phyloP scores from a whole-genome alignment of 768 basidiomycete genomes.

The Amanita thiersii region DNA sequence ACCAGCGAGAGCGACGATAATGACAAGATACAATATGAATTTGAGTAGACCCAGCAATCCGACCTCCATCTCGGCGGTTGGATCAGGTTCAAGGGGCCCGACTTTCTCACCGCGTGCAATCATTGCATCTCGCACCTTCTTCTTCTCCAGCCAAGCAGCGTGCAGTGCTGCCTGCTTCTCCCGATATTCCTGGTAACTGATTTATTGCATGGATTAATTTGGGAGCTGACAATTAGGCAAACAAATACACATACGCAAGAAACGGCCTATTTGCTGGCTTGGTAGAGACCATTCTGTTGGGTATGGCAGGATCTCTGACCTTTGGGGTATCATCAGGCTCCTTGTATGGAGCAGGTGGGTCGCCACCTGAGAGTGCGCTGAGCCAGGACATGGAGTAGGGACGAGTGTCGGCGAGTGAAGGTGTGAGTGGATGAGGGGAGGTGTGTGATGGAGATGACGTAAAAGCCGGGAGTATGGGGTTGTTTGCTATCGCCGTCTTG shows the following conservation, averaged over 20 bases:
- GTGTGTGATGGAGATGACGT: neutral
- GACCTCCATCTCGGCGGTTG: conserved; percentile 61
- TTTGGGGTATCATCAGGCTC: conserved; percentile 37
- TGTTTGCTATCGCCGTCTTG: neutral
- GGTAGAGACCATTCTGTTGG: conserved; percentile 63
- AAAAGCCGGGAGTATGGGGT: neutral
- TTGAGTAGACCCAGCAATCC: conserved; percentile 60
- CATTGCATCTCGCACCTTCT: conserved; percentile 64
- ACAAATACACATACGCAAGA: conserved; percentile 46
- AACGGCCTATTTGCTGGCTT: conserved; percentile 85
- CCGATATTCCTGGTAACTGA: conserved; percentile 62
- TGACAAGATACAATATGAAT: conserved; percentile 48
- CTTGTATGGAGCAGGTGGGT: conserved; percentile 26
- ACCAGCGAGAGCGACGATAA: conserved; percentile 54
- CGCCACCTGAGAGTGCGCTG: conserved; percentile 34
- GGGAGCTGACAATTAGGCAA: conserved; percentile 3
- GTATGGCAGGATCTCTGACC: conserved; percentile 55
- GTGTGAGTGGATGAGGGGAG: neutral
- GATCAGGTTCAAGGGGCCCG: conserved; percentile 66
- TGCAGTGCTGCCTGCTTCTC: conserved; percentile 53
- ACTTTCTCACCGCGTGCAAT: conserved; percentile 67
- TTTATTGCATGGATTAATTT: conserved; percentile 11
- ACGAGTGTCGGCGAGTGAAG: neutral
- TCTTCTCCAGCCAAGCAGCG: conserved; percentile 59
- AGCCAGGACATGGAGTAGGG: conserved; percentile 57